Conservation (phyloP, 2,329 filamentous ascomycete species). For the Aureobasidium sp. region DNA sequence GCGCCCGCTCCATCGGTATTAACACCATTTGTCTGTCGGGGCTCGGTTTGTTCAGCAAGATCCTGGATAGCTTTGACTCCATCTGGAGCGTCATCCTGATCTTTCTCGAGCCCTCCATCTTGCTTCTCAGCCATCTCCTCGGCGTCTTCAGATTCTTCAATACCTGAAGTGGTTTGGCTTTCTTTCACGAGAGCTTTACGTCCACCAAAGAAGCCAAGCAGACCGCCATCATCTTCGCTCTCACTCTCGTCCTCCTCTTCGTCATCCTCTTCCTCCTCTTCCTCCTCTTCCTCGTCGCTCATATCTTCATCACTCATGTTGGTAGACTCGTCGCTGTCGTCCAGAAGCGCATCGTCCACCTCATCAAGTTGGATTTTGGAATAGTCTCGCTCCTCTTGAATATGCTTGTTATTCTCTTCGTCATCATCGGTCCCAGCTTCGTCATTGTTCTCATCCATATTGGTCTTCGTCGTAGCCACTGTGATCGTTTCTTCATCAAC, state of each 20-base stretch:
- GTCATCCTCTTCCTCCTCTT: slow-evolving; percentile 18
- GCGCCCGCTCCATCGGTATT: not conserved
- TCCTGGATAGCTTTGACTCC: not conserved
- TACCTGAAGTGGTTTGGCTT: slow-evolving; percentile 23
- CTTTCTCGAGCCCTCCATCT: slow-evolving; percentile 11
- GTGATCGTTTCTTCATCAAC: slow-evolving; percentile 18
- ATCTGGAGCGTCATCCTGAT: not conserved
- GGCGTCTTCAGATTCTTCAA: slow-evolving; percentile 22
- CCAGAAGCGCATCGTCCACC: slow-evolving; percentile 35
- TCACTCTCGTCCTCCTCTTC: slow-evolving; percentile 21
- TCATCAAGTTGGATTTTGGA: slow-evolving; percentile 32
- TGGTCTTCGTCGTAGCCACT: not conserved
- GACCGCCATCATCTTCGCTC: slow-evolving; percentile 17
- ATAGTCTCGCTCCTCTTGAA: slow-evolving; percentile 8
- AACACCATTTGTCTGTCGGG: not conserved
- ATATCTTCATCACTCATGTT: slow-evolving; percentile 34
- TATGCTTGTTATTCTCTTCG: slow-evolving; percentile 2
- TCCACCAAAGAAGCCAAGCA: slow-evolving; percentile 24
- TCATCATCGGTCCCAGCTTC: not conserved
- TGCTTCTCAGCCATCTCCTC: slow-evolving; percentile 19
- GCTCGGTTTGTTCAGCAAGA: not conserved
- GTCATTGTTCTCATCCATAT: not conserved
- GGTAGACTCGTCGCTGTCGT: slow-evolving; percentile 34
- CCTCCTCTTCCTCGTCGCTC: slow-evolving; percentile 29
- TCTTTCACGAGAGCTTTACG: slow-evolving; percentile 20